Evolutionary conservation across 257 asterid genomes (phyloP), one percentile per base, ranked within the genome.

Genomic region (Przewalskia tangutica): DNA sequence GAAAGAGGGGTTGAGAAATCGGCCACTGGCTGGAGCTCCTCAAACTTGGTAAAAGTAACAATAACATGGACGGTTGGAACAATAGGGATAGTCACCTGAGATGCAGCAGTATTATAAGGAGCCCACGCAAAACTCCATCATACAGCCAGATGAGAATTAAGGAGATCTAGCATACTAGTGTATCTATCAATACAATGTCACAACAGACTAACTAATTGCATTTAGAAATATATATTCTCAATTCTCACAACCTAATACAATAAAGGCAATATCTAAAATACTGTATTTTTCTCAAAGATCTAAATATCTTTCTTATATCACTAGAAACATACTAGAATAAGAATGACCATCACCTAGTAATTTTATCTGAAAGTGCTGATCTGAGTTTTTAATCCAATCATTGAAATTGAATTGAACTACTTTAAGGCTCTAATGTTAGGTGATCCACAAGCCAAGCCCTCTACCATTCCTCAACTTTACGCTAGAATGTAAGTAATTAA

Each of bases 1-100:
- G 98, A 89, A 42, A 97, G 99, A 44, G 99, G 98, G 2, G 97
- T 94, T 11, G 95, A 88, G 81, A 92, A 94, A 86, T 95, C 99
- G 40, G 94, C 99, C 82, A 91, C 67, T 1, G 97, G 97, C 88
- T 87, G 94, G 77, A 95, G 82, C 85, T 95, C 99, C 81, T 95
- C 97, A 54, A 92, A 95, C 86, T 94, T 94, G 12, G 98, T 91
- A 82, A 95, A 94, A 53, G 99, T 95, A 59, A 95, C 99, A 85
- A 95, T 84, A 77, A 95, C 98, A 79, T 95, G 87, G 59, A 95
- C 89, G 0, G 98, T 95, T 4, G 99, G 99, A 58, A 95, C 95
- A 81, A 94, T 90, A 10, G 99, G 99, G 82, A 95, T 94, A 17
- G 99, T 97, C 78, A 95, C 94, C 99, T 95, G 92, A 64, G 81